Evolutionary conservation across 2,329 filamentous ascomycete genomes (phyloP), one percentile per base, ranked within the genome.

Genomic region (Pseudofabraea citricarpa): DNA sequence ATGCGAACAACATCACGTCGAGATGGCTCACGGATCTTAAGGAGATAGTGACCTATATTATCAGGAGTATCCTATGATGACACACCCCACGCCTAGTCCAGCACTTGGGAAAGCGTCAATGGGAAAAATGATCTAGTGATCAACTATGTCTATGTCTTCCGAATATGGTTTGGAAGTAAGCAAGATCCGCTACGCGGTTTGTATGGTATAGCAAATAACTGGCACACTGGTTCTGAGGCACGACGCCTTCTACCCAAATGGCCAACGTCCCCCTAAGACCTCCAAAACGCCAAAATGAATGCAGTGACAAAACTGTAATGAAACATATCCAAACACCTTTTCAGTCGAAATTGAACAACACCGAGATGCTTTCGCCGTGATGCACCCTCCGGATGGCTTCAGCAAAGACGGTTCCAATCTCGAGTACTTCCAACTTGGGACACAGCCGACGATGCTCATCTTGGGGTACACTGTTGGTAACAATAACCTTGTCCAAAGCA

Each of bases 311-410:
- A 18, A 37, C 10, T 20, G 13, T 18, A 18, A 20, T 21, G n/a
- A 19, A 18, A 36, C 33, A 21, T 36, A 13, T 18, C 18, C 20
- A 40, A 48, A 50, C 45, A 33, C 45, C 44, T 45, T 7, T 15
- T 27, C 24, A 90, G 63, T 88, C 85, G 66, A 88, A 85, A 62
- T 90, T 85, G 68, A 98, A 98, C 40, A 98, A 76, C 48, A 93
- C 88, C 64, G 90, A 95, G 68, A 98, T 95, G 60, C 89, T 95
- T 71, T 98, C 93, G 58, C 93, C 93, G 65, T 97, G 90, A 68
- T 98, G 93, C 46, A 97, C 91, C 50, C 93, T 82, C 51, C 93
- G 86, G 56, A 97, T 96, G 40, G 93, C 88, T 75, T 97, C 91
- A 47, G 88, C 90, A 64, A 97, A 96, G 46, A 96, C 83, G 54